Base-by-base conservation (phyloP, 2,329 filamentous ascomycete genomes). In the Sphaceloma murrayae region DNA sequence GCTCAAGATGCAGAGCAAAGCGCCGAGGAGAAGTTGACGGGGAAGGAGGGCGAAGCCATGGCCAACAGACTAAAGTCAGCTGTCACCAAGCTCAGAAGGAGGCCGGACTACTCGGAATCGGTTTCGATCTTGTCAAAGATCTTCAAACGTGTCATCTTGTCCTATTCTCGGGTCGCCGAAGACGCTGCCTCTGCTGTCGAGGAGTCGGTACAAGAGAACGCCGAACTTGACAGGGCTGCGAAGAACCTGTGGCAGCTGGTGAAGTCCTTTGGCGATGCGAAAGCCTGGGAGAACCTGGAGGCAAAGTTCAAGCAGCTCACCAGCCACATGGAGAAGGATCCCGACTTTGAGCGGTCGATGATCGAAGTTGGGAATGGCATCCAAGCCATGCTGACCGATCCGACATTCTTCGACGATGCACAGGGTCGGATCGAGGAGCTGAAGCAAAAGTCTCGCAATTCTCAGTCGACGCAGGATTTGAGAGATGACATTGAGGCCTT, bases 71-170 rank as follows among this genome's bases (percentile, higher is more conserved):
- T 96, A 39, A 89, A 88, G 61, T 71, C 82, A 54, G 79, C 82
- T 0, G 78, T 96, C 3, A 53, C 75, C 10, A 84, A 82, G 29
- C 72, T 96, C 10, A 74, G 84, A 5, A 74, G 85, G 55, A 78
- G 83, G 42, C 76, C 73, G 5, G 86, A 94, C 59, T 96, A 96
- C 59, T 78, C 82, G 0, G 79, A 88, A 36, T 94, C 88, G 0
- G 86, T 94, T 0, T 86, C 84, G 1, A 86, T 80, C 0, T 62
- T 96, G 22, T 77, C 83, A 0, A 64, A 79, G 5, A 69, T 96
- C 4, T 71, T 95, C 46, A 77, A 86, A 56, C 77, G 81, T 31
- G 94, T 94, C 60, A 80, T 84, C 7, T 67, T 77, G 49, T 70
- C 79, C 7, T 95, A 95, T 59, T 85, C 85, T 0, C 77, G 78